Evolutionary conservation across 2,329 filamentous ascomycete species (phyloP), one percentile per base, ranked within the genome.

Genomic region (Cordyceps javanica): DNA sequence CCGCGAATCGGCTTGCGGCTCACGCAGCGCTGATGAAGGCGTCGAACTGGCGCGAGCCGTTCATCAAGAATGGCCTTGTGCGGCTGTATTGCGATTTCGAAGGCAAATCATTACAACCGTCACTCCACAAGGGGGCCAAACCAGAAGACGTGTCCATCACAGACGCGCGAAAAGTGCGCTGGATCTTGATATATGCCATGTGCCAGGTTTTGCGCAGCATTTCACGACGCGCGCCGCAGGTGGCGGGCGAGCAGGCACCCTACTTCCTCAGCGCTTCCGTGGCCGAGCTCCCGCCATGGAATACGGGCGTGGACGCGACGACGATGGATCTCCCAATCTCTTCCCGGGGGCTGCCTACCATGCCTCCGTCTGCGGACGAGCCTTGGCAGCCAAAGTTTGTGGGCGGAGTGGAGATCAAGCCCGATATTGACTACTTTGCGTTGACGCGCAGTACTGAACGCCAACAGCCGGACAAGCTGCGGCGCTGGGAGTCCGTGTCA

Each of bases 111-210:
- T 68, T 80, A 21, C 70, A 77, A 49, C 70, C 72, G 0, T 76
- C 79, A 2, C 5, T 30, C 36, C 72, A 75, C 21, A 84, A 80
- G 60, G 72, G 74, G 0, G 82, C 87, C 59, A 83, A 82, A 58
- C 60, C 69, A 6, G 81, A 84, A 36, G 85, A 82, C 65, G 65
- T 74, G 2, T 70, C 70, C 0, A 72, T 83, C 11, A 75, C 79
- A 9, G 89, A 93, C 61, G 88, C 83, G 1, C 83, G 90, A 41
- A 92, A 91, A 69, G 81, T 91, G 16, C 80, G 89, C 39, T 94
- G 89, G 89, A 82, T 92, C 30, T 68, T 92, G 36, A 79, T 93
- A 7, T 93, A 93, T 65, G 80, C 84, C 19, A 79, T 84, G 3
- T 80, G 90, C 58, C 90, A 94, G 67, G 86, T 85, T n/a, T 77